Evolutionary conservation across 192 early-diverging fungal species (phyloP).

Genomic region (Coemansia sp.): DNA sequence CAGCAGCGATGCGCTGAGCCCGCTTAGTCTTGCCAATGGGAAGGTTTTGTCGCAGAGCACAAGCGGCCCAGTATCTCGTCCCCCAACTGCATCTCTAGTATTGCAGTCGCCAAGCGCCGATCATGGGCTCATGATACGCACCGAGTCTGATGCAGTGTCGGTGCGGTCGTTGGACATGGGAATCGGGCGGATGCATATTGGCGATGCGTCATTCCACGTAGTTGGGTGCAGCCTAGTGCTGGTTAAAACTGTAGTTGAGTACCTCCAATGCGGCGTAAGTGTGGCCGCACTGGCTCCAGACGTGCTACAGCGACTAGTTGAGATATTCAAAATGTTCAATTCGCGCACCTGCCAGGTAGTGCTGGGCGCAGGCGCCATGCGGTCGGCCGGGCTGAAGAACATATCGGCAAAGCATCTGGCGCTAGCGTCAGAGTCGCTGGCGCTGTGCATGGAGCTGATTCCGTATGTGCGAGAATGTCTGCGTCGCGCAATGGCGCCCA

Average conservation of each 20-base stretch:
- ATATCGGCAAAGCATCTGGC: slow-evolving; percentile 97
- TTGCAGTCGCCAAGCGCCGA: background rate
- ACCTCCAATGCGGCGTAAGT: slow-evolving; percentile 79
- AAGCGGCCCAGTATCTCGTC: background rate
- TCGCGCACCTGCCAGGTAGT: slow-evolving; percentile 95
- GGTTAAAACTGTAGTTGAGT: slow-evolving; percentile 90
- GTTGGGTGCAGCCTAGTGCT: slow-evolving; percentile 88
- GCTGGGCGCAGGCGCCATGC: slow-evolving; percentile 94
- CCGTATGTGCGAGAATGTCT: slow-evolving; percentile 81
- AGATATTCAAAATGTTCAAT: slow-evolving; percentile 88
- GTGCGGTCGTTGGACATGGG: slow-evolving; percentile 46
- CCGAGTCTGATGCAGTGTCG: slow-evolving; percentile 44
- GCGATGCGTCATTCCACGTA: slow-evolving; percentile 76
- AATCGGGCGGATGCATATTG: slow-evolving; percentile 72
- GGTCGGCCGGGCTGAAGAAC: slow-evolving; percentile 94
- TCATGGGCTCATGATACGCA: slow-evolving; percentile 1
- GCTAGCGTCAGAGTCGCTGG: slow-evolving; percentile 90
- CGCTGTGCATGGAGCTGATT: slow-evolving; percentile 81
- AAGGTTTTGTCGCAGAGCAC: background rate
- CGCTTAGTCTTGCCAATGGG: slow-evolving; percentile 7
- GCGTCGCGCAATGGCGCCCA: slow-evolving; percentile 66
- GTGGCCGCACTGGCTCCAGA: slow-evolving; percentile 79
- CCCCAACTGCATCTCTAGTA: background rate
- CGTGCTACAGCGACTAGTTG: slow-evolving; percentile 83
- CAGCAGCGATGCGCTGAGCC: background rate